Conservation (phyloP, 2,329 filamentous ascomycete genomes). For the Dothideomycetes sp. region DNA sequence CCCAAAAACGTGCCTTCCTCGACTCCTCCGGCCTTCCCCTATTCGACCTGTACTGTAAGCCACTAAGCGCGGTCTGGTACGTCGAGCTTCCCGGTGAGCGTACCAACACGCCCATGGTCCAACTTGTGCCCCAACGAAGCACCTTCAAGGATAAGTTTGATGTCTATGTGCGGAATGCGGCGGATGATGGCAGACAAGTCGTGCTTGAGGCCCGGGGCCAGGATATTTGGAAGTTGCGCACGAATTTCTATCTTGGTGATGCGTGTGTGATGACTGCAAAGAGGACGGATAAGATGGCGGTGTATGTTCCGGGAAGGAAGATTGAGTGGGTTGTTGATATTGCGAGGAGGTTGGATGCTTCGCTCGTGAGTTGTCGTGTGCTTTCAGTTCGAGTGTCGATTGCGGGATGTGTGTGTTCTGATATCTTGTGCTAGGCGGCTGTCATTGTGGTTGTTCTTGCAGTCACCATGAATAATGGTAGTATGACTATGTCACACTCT, state of each 20-base stretch:
- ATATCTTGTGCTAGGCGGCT: conserved; percentile 1
- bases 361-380: conserved; percentile 9
- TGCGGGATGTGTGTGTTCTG: not conserved
- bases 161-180: conserved; percentile 12
- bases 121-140: conserved; percentile 9
- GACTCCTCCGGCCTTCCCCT: conserved; percentile 14
- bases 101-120: conserved; percentile 9
- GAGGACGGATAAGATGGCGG: conserved; percentile 10
- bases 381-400: not conserved
- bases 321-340: conserved; percentile 13
- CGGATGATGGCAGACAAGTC: conserved; percentile 7
- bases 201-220: conserved; percentile 12
- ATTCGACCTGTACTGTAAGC: conserved; percentile 14
- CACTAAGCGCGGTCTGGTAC: conserved; percentile 12
- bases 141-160: conserved; percentile 12
- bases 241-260: conserved; percentile 12
- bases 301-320: conserved; percentile 11
- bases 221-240: conserved; percentile 13
- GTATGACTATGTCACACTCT: too few relatives aligned
- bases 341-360: conserved; percentile 14
- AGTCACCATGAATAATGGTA: too few relatives aligned
- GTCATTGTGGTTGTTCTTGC: conserved; percentile 8
- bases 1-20: conserved; percentile 10
- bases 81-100: conserved; percentile 11
- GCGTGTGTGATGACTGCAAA: conserved; percentile 12